These are phyloP conservation scores for Sugiyamaella valdiviana DNA, from an alignment of 805 yeast genomes.

Conservation along the genomic window DNA sequence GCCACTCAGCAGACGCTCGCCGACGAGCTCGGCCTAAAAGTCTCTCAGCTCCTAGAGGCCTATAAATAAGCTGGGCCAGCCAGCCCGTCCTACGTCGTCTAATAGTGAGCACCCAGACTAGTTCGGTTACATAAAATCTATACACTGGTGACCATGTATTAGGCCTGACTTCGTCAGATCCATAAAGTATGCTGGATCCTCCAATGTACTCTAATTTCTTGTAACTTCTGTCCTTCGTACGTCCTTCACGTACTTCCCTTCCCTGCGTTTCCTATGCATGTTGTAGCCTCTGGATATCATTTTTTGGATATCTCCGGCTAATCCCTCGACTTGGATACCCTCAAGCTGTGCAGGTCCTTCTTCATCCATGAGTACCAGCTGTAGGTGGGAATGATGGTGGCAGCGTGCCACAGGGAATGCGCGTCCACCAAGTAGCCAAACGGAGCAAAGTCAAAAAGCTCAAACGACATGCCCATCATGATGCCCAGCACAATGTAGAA, in stretches of 20 bases:
- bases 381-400: conserved; percentile 76
- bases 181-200: too few species aligned
- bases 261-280: too few species aligned
- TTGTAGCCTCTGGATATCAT: too few species aligned
- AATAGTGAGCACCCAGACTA: background rate
- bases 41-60: conserved; percentile 16
- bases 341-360: conserved; percentile 25
- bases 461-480: conserved; percentile 76
- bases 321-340: conserved; percentile 7
- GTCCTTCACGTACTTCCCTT: too few species aligned
- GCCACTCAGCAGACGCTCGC: conserved; percentile 52
- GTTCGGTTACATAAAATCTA: too few species aligned
- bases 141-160: too few species aligned
- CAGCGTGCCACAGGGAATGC: conserved; percentile 89
- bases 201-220: too few species aligned
- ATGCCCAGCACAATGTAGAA: conserved; percentile 47
- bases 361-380: conserved; percentile 57
- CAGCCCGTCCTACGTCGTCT: background rate
- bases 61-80: conserved; percentile 14
- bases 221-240: too few species aligned
- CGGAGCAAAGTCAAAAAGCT: conserved; percentile 83
- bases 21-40: conserved; percentile 35
- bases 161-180: too few species aligned
- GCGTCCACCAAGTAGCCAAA: conserved; percentile 70
- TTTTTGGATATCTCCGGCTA: too few species aligned